Conservation (phyloP, 768 basidiomycete species). For the Pulveroboletus frians region DNA sequence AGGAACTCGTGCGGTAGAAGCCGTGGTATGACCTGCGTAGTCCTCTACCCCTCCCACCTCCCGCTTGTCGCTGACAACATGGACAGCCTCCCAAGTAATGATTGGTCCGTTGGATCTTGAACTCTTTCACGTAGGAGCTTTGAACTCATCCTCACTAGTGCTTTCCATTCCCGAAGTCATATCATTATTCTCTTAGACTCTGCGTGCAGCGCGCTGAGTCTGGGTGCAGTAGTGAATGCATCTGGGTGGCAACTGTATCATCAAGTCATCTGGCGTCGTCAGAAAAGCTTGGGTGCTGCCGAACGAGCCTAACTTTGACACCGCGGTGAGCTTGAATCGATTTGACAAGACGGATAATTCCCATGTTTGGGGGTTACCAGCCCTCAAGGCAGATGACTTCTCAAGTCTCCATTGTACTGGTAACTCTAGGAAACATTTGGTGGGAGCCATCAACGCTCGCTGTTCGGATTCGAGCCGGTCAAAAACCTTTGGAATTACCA, state of each 20-base stretch:
- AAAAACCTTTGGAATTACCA: conserved; percentile 4
- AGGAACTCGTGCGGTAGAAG: not conserved
- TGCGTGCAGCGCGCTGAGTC: not conserved
- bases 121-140: not conserved
- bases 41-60: not conserved
- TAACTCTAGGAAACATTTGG: not conserved
- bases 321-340: not conserved
- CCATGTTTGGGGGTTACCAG: not conserved
- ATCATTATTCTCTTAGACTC: not conserved
- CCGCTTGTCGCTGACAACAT: not conserved
- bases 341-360: not conserved
- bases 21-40: not conserved
- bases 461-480: not conserved
- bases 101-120: not conserved
- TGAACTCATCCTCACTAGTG: not conserved
- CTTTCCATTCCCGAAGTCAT: not conserved
- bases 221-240: conserved; percentile 3
- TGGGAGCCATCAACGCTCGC: not conserved
- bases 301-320: not conserved
- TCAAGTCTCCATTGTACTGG: not conserved
- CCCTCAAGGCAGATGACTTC: not conserved
- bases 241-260: too few relatives aligned
- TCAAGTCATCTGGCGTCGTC: not conserved
- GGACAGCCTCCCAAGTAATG: not conserved
- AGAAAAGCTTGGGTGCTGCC: not conserved